phyloP scores from a whole-genome alignment of 257 asterid genomes.

The Fraxinus anomala region DNA sequence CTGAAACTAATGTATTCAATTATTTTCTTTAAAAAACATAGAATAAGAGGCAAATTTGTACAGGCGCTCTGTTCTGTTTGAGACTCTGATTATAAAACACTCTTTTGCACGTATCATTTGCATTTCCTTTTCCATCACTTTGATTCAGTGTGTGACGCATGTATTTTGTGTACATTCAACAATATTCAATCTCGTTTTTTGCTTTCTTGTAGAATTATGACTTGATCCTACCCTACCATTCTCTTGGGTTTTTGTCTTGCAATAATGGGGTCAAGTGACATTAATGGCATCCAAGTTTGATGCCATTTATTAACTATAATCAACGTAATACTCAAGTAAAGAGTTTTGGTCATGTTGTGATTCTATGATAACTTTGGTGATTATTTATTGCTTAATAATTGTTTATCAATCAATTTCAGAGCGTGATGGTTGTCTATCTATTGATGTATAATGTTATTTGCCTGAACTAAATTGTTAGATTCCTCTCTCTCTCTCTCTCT shows the following conservation, averaged over 20 bases:
- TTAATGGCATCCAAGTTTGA: background rate
- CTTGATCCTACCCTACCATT: background rate
- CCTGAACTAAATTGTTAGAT: background rate
- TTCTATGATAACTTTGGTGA: background rate
- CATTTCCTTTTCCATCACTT: constrained; percentile 7
- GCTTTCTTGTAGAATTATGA: background rate
- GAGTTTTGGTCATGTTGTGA: background rate
- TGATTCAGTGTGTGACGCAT: background rate
- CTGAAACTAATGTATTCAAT: background rate
- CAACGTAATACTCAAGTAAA: background rate
- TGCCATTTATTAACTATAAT: background rate
- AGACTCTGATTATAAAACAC: background rate
- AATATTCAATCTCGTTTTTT: background rate
- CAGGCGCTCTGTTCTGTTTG: background rate
- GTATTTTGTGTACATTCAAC: background rate
- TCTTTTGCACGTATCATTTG: background rate
- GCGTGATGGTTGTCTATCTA: background rate
- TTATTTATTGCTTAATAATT: background rate
- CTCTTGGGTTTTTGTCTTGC: background rate
- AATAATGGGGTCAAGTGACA: background rate
- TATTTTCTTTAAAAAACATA: background rate
- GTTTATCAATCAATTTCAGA: background rate
- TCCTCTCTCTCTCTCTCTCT: background rate
- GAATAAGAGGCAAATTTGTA: background rate
- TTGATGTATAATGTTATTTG: background rate